Base-by-base conservation (phyloP, 345 rosid species). In the Eucalyptus pauciflora region DNA sequence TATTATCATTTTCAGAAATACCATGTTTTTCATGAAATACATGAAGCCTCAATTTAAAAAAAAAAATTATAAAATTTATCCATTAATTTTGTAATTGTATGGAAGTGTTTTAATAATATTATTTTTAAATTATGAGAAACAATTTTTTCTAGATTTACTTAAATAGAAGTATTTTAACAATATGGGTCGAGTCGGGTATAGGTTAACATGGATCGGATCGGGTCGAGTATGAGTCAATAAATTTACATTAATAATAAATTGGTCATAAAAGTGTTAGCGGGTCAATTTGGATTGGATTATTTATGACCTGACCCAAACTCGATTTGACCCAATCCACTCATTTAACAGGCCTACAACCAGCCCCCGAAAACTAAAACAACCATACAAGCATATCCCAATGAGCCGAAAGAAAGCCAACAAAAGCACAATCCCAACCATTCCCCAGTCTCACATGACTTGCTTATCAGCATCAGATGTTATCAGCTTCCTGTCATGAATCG, bases 311-410 rank as follows among this genome's bases (percentile, higher is more conserved):
- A 52, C 0, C 2, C 5, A 52, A 52, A 52, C 0, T 52, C 5
- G 0, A 52, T 52, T 0, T 0, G 4, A 52, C 58, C 1, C 2
- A 1, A 52, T 52, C 10, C 5, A 52, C 0, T 0, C 2, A 0
- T 52, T 3, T 52, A 52, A 52, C 1, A 0, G 2, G 10, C 76
- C 18, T 7, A 6, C 48, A 20, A 5, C 29, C 2, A 37, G 27
- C 7, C 46, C 46, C 83, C 48, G 20, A 41, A 33, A 76, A 11
- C 83, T 76, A 41, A 37, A 6, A 22, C 83, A 3, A 20, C 8
- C 80, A 5, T 69, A 5, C 25, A 69, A 9, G 80, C 80, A 33
- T 18, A 8, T 33, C 45, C 41, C 45, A 18, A 17, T 69, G 13
- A 69, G 13, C 18, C 43, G 1, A 67, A 67, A 2, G 25, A 9